These are phyloP conservation scores for Cymodocea nodosa DNA, from an alignment of 116 monocot species.

Conservation along the genomic window DNA sequence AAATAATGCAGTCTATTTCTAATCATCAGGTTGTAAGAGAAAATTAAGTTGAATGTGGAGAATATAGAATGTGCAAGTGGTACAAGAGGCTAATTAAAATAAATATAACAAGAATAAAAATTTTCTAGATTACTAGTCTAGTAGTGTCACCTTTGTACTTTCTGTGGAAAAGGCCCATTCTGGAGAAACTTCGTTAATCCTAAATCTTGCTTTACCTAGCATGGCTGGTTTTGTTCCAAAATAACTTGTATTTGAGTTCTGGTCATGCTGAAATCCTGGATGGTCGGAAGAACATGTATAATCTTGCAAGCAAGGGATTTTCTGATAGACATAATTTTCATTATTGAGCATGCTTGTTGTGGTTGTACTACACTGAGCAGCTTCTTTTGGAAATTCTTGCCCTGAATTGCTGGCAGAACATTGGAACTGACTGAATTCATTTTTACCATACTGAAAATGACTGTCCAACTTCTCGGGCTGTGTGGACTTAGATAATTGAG, in stretches of 20 bases:
- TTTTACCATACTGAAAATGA: background rate
- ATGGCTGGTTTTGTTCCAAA: slow-evolving; percentile 22
- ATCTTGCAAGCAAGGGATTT: slow-evolving; percentile 5
- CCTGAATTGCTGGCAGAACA: slow-evolving; percentile 18
- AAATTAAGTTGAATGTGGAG: background rate
- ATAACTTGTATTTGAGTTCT: slow-evolving; percentile 20
- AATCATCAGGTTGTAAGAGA: too few species aligned
- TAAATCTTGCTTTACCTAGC: slow-evolving; percentile 47
- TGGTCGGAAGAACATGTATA: slow-evolving; percentile 21
- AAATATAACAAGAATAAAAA: background rate
- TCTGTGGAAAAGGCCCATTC: slow-evolving; percentile 76
- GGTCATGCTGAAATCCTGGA: slow-evolving; percentile 22
- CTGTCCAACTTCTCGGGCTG: slow-evolving; percentile 3
- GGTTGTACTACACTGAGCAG: background rate
- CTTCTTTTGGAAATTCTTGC: slow-evolving; percentile 12
- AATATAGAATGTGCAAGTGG: background rate
- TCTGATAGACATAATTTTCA: slow-evolving; percentile 27
- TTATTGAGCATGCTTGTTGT: slow-evolving; percentile 11
- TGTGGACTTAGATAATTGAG: slow-evolving; percentile 8
- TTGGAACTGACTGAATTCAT: background rate
- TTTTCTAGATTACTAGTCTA: too few species aligned
- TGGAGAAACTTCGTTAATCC: slow-evolving; percentile 76
- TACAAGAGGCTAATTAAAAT: background rate
- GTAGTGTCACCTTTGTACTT: slow-evolving; percentile 52
- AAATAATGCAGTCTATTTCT: too few species aligned